Evolutionary conservation across 2,329 filamentous ascomycete species (phyloP).

Genomic region (Ceratocystis smalleyi): DNA sequence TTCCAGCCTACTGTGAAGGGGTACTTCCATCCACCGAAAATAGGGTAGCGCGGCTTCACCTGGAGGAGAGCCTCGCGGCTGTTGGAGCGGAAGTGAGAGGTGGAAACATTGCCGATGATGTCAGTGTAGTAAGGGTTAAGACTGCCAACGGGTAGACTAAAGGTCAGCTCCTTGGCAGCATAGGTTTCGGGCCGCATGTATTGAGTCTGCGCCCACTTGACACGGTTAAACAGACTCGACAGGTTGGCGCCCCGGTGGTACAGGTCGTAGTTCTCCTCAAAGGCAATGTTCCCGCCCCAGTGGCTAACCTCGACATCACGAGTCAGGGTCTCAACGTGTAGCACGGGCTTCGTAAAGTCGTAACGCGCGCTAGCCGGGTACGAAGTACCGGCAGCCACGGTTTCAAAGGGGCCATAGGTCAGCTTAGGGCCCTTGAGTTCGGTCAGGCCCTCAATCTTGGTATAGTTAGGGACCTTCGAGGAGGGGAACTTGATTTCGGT

Average conservation of each 20-base stretch:
- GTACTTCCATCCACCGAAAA: conserved; percentile 97
- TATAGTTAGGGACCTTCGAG: conserved; percentile 69
- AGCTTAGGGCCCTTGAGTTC: conserved; percentile 72
- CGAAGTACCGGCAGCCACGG: conserved; percentile 60
- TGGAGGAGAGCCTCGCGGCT: conserved; percentile 70
- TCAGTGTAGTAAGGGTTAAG: conserved; percentile 88
- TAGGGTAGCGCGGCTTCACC: conserved; percentile 83
- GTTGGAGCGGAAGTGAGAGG: conserved; percentile 68
- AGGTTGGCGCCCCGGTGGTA: conserved; percentile 74
- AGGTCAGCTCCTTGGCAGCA: conserved; percentile 66
- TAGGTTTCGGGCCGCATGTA: conserved; percentile 65
- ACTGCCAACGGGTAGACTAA: conserved; percentile 66
- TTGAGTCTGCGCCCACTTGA: conserved; percentile 55
- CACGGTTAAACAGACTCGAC: conserved; percentile 55
- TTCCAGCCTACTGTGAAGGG: conserved; percentile 97
- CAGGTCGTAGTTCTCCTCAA: conserved; percentile 85
- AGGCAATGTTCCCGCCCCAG: conserved; percentile 93
- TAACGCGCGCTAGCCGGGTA: conserved; percentile 69
- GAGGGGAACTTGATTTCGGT: conserved; percentile 85
- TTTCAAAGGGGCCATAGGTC: conserved; percentile 78
- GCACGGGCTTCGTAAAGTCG: conserved; percentile 86
- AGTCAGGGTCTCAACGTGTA: conserved; percentile 63
- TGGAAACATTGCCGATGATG: conserved; percentile 92
- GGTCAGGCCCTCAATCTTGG: conserved; percentile 54
- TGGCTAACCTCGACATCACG: conserved; percentile 91